Conservation (phyloP, 768 basidiomycete genomes). For the Serendipita indica region DNA sequence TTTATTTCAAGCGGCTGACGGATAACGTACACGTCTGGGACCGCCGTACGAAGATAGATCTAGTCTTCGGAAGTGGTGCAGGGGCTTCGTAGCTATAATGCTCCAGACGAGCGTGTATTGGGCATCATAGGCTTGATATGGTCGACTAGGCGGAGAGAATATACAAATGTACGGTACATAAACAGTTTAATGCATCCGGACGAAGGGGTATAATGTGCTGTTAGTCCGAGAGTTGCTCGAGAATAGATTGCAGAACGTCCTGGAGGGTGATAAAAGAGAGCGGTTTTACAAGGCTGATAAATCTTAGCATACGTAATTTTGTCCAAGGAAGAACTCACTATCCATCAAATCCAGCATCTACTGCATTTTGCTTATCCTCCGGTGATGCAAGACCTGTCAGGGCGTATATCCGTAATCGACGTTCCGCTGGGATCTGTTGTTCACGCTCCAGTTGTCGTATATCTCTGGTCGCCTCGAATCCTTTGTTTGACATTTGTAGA, state of each 20-base stretch:
- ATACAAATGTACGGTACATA: not conserved
- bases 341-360: slow-evolving; percentile 87
- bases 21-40: slow-evolving; percentile 17
- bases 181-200: not conserved
- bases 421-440: slow-evolving; percentile 31
- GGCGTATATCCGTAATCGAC: slow-evolving; percentile 54
- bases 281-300: slow-evolving; percentile 72
- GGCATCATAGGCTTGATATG: too few relatives aligned
- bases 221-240: too few relatives aligned
- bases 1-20: slow-evolving; percentile 16
- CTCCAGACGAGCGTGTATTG: too few relatives aligned
- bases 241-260: slow-evolving; percentile 45
- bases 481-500: slow-evolving; percentile 7
- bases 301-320: not conserved
- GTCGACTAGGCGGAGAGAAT: not conserved
- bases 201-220: not conserved
- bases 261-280: slow-evolving; percentile 88
- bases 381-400: slow-evolving; percentile 87
- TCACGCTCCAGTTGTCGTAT: slow-evolving; percentile 61
- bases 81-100: not conserved
- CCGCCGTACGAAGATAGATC: slow-evolving; percentile 16
- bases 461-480: slow-evolving; percentile 67
- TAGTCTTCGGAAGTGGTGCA: slow-evolving; percentile 18
- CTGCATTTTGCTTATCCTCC: slow-evolving; percentile 83
- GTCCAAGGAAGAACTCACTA: slow-evolving; percentile 46